Evolutionary conservation across 208 protist genomes (phyloP), one percentile per base, ranked within the genome.

Genomic region (Wallacemonas sp.): DNA sequence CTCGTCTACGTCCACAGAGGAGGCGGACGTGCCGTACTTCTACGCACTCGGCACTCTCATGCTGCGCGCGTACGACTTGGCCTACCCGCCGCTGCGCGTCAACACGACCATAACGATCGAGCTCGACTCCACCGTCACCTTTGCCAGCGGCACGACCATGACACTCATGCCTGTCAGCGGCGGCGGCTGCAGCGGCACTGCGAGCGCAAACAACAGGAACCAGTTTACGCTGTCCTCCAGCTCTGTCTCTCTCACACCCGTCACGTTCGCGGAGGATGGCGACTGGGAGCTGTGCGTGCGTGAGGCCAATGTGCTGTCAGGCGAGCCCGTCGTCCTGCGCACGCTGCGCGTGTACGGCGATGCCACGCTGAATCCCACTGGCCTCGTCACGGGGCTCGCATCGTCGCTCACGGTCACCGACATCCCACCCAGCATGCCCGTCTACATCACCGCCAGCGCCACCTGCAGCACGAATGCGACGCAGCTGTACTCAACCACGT

Each of bases 281-380:
- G 68, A 39, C 16, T 87, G 83, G 74, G 49, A 72, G 52, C 71
- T 90, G 5, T 90, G 83, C 30, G 77, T 86, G 26, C 72, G 72
- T 38, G 65, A 79, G 58, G 65, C 67, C 1, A 29, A 46, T n/a
- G 65, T 78, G 34, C 26, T 78, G 17, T 38, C 41, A 29, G 48
- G 67, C 27, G 61, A 70, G 0, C 72, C 69, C 36, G 30, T 74
- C 0, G 60, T 36, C 0, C 66, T 90, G 44, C 76, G 68, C 26
- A 77, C 46, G 23, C 36, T 90, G 61, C 39, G 34, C 4, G 77
- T 85, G 47, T 87, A 90, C 62, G 80, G 78, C 52, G 38, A 77
- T 38, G 78, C 78, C 1, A 65, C 55, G 4, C 39, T 83, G 38
- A 64, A 48, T 5, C 80, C 84, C 24, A 16, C 32, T 6, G 80